Evolutionary conservation across 805 yeast genomes (phyloP).

Genomic region (Ogataea haglerorum): DNA sequence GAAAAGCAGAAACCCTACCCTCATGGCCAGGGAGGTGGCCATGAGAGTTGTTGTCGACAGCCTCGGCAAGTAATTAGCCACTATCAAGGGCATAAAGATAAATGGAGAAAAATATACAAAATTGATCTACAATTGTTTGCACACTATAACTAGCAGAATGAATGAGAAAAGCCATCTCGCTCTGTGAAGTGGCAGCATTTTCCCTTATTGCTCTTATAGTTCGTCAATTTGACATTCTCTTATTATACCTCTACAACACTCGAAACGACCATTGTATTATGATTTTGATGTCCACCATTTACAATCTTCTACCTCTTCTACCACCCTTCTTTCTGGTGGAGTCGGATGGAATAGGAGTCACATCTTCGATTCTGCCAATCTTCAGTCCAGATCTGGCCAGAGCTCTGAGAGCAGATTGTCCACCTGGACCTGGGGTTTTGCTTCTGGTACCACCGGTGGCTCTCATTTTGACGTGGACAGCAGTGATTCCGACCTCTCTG

Average conservation of each 20-base stretch:
- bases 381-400: slow-evolving; percentile 99
- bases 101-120: background rate
- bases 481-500: slow-evolving; percentile 99
- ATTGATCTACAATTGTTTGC: too few relatives aligned
- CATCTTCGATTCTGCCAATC: slow-evolving; percentile 99
- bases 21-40: slow-evolving; percentile 29
- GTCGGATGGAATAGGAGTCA: slow-evolving; percentile 99
- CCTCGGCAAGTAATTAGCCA: slow-evolving; percentile 5
- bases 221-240: slow-evolving; percentile 4
- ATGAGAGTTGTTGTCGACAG: slow-evolving; percentile 17
- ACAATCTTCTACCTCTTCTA: slow-evolving; percentile 99
- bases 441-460: slow-evolving; percentile 99
- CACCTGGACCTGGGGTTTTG: slow-evolving; percentile 99
- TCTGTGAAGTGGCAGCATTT: background rate
- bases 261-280: slow-evolving; percentile 9
- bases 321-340: slow-evolving; percentile 99
- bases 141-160: too few relatives aligned
- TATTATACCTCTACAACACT: slow-evolving; percentile 13
- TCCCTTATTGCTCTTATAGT: background rate
- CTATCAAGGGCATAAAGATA: slow-evolving; percentile 13
- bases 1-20: slow-evolving; percentile 66
- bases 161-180: too few relatives aligned
- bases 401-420: slow-evolving; percentile 99
- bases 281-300: slow-evolving; percentile 14
- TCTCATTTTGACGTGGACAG: slow-evolving; percentile 99